A percentile compares a stretch with the other conserved stretches of the same genome.
Evolutionary conservation across 1,139 yeast species (phyloP).

Genomic region (Suhomyces yuchorum): DNA sequence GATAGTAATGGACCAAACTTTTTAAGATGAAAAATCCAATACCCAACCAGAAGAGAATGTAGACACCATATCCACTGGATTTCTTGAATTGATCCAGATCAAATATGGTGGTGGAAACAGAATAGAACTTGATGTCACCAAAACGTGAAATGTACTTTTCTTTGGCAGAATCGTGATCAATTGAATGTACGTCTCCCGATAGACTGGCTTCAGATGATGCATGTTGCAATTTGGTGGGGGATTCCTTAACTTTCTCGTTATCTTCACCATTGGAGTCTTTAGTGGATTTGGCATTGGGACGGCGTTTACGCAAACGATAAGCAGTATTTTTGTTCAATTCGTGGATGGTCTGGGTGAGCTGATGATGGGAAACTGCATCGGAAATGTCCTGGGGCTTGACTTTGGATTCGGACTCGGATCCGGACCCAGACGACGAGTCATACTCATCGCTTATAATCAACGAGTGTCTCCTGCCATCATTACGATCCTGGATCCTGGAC

Average conservation of each 20-base stretch:
- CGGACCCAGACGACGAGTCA: conserved; percentile 12
- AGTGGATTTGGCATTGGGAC: not conserved
- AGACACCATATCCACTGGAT: conserved; percentile 63
- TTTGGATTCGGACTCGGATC: not conserved
- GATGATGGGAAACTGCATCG: conserved; percentile 3
- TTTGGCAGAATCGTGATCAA: not conserved
- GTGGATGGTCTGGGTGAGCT: conserved; percentile 4
- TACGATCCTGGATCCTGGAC: conserved; percentile 24
- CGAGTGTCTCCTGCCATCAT: conserved; percentile 26
- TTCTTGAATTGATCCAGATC: conserved; percentile 44
- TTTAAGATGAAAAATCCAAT: conserved; percentile 56
- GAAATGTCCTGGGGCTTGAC: not conserved
- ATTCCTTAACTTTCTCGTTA: not conserved
- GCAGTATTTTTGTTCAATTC: conserved; percentile 8
- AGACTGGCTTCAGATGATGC: not conserved
- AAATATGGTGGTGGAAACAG: conserved; percentile 48
- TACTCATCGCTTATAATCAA: conserved; percentile 27
- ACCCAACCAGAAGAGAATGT: conserved; percentile 68
- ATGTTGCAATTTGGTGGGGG: not conserved
- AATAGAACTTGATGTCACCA: conserved; percentile 47
- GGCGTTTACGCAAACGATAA: conserved; percentile 10
- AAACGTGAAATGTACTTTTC: conserved; percentile 33
- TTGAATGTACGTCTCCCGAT: not conserved
- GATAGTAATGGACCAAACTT: conserved; percentile 47
- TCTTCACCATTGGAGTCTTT: conserved; percentile 2